Percentiles rank a stretch among this genome's conserved stretches.
These are phyloP conservation scores for Ascochyta lentis DNA, from an alignment of 2,329 filamentous ascomycete species.

Conservation along the genomic window DNA sequence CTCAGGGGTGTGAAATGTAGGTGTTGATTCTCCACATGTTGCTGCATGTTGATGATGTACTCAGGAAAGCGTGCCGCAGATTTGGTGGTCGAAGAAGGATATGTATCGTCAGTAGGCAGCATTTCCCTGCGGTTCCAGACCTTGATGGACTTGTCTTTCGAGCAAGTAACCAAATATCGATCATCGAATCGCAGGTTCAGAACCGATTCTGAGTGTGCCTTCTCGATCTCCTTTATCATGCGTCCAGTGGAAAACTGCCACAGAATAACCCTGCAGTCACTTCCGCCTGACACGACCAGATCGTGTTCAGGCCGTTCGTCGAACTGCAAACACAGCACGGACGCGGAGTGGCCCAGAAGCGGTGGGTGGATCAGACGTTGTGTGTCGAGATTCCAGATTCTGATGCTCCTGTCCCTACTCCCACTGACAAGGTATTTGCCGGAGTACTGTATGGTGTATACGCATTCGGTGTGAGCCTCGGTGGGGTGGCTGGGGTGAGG, in stretches of 20 bases:
- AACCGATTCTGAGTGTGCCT: conserved; percentile 88
- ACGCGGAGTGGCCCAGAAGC: conserved; percentile 78
- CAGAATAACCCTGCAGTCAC: conserved; percentile 86
- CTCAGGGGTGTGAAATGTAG: conserved; percentile 63
- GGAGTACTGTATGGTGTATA: conserved; percentile 92
- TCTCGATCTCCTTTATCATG: conserved; percentile 74
- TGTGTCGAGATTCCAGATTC: conserved; percentile 88
- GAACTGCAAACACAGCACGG: conserved; percentile 93
- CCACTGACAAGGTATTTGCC: conserved; percentile 89
- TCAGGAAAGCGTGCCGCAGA: conserved; percentile 56
- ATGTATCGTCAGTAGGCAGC: conserved; percentile 48
- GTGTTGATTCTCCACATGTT: conserved; percentile 44
- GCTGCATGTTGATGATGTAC: conserved; percentile 61
- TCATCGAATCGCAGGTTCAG: conserved; percentile 93
- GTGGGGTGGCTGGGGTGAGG: conserved; percentile 80
- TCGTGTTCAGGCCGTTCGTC: conserved; percentile 88
- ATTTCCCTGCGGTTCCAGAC: conserved; percentile 80
- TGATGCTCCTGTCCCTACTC: conserved; percentile 84
- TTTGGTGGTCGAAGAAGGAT: conserved; percentile 50
- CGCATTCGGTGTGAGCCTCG: conserved; percentile 89
- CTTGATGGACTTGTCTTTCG: conserved; percentile 96
- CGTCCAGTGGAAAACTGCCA: conserved; percentile 94
- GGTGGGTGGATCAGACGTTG: conserved; percentile 77
- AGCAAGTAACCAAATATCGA: conserved; percentile 91
- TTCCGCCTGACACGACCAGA: conserved; percentile 92